Percentiles rank a stretch among this genome's conserved stretches.
phyloP scores from a whole-genome alignment of 1,284 basidiomycete genomes.

The Lignosus rhinocerotis region DNA sequence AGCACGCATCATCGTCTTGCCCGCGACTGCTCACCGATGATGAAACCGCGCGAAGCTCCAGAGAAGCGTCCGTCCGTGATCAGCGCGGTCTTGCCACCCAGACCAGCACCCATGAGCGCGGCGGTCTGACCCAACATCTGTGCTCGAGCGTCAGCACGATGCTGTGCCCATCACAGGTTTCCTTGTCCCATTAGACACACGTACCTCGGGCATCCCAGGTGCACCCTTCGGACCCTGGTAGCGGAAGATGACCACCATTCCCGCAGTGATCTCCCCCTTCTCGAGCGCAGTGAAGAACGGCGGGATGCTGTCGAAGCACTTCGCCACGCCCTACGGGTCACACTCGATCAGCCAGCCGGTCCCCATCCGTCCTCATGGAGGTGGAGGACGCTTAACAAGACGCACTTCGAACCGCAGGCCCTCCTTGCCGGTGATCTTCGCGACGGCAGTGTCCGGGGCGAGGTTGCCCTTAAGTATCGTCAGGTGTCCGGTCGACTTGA shows the following conservation, averaged over 20 bases:
- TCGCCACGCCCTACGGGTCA: conserved; percentile 59
- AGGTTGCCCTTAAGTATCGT: conserved; percentile 91
- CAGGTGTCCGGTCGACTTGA: conserved; percentile 90
- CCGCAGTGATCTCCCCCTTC: conserved; percentile 81
- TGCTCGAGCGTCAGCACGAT: neutral
- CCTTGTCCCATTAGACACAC: conserved; percentile 8
- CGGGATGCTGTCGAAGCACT: conserved; percentile 80
- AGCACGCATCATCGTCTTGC: neutral
- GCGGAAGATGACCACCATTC: conserved; percentile 86
- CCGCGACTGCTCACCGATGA: conserved; percentile 48
- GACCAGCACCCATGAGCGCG: conserved; percentile 90
- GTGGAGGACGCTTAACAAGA: no score
- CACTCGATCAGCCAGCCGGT: neutral
- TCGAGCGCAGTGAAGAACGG: conserved; percentile 86
- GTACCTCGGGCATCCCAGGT: conserved; percentile 93
- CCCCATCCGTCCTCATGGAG: no score
- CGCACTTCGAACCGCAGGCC: conserved; percentile 82
- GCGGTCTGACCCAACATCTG: conserved; percentile 79
- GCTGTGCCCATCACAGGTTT: no score
- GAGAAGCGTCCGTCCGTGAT: conserved; percentile 98
- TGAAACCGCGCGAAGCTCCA: conserved; percentile 69
- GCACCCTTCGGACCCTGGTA: conserved; percentile 97
- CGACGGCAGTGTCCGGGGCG: conserved; percentile 89
- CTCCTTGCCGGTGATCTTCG: conserved; percentile 97
- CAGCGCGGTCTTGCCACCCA: conserved; percentile 87